These are phyloP conservation scores for Pseudocercospora crystallina DNA, from an alignment of 2,329 filamentous ascomycete genomes.

Conservation along the genomic window DNA sequence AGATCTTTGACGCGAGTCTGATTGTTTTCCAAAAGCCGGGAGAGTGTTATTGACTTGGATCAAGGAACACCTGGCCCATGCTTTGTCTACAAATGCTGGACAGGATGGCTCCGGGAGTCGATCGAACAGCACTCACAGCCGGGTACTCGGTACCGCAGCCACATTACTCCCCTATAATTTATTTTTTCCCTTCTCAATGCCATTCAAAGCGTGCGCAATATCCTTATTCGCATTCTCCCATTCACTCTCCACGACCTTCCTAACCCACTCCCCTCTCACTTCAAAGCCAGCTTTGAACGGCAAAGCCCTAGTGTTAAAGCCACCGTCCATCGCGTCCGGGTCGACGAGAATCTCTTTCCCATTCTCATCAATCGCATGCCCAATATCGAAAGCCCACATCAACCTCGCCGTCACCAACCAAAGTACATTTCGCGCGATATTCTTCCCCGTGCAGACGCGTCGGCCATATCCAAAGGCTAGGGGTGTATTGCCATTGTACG, in stretches of 20 bases:
- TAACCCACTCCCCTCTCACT: neutral
- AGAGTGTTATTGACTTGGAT: too few relatives aligned
- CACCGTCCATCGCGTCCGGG: conserved; percentile 42
- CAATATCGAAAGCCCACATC: conserved; percentile 49
- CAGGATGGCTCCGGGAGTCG: too few relatives aligned
- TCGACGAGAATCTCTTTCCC: conserved; percentile 41
- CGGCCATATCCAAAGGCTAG: conserved; percentile 31
- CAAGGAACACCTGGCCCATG: too few relatives aligned
- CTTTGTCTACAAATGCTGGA: too few relatives aligned
- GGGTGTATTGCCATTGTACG: too few relatives aligned
- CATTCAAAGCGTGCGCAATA: neutral
- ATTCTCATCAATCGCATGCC: conserved; percentile 28
- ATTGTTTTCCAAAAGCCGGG: too few relatives aligned
- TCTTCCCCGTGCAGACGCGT: conserved; percentile 33
- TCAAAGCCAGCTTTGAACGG: neutral
- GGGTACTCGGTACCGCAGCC: too few relatives aligned
- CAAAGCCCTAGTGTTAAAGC: conserved; percentile 29
- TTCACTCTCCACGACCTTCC: neutral
- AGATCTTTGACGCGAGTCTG: too few relatives aligned
- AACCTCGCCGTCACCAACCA: conserved; percentile 43
- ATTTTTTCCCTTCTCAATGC: too few relatives aligned
- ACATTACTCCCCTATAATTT: too few relatives aligned
- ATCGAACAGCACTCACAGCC: too few relatives aligned
- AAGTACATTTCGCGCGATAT: conserved; percentile 31
- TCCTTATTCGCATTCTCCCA: neutral